A percentile compares a stretch with the other conserved stretches of the same genome.
Evolutionary conservation across 1,284 basidiomycete species (phyloP).

Genomic region (Malassezia yamatoensis): DNA sequence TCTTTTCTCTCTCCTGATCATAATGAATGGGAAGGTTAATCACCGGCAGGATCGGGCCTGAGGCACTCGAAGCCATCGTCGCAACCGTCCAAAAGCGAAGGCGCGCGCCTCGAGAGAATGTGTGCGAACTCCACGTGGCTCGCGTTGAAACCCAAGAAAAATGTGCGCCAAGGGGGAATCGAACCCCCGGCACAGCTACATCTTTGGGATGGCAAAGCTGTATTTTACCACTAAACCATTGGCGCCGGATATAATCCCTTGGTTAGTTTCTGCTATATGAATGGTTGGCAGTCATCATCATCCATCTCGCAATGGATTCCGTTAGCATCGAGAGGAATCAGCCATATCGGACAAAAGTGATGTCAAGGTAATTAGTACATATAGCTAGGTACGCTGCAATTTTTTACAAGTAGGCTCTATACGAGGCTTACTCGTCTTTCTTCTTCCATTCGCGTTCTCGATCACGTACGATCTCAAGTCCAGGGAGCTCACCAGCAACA

Average conservation of each 20-base stretch:
- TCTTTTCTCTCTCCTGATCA: conserved; percentile 49
- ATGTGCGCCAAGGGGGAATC: conserved; percentile 22
- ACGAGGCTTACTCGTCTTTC: background rate
- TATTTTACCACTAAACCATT: conserved; percentile 25
- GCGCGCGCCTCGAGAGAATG: background rate
- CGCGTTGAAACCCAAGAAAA: background rate
- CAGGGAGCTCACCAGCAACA: conserved; percentile 37
- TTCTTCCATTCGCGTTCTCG: conserved; percentile 12
- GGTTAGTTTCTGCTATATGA: no score
- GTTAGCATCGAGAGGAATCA: no score
- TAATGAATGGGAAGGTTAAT: conserved; percentile 54
- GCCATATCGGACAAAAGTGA: no score
- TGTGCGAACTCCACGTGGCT: background rate
- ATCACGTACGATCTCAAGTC: conserved; percentile 43
- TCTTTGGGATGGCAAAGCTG: conserved; percentile 18
- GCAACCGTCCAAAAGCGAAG: background rate
- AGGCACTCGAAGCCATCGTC: conserved; percentile 7
- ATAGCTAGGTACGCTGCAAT: no score
- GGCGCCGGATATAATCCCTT: conserved; percentile 13
- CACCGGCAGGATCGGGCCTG: conserved; percentile 51
- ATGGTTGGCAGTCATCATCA: no score
- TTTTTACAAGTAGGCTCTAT: background rate
- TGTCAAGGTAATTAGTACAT: no score
- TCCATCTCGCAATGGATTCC: no score
- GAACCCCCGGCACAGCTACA: conserved; percentile 23